Evolutionary conservation across 352 stramenopile species (phyloP).

Genomic region (Globisporangium parvum): DNA sequence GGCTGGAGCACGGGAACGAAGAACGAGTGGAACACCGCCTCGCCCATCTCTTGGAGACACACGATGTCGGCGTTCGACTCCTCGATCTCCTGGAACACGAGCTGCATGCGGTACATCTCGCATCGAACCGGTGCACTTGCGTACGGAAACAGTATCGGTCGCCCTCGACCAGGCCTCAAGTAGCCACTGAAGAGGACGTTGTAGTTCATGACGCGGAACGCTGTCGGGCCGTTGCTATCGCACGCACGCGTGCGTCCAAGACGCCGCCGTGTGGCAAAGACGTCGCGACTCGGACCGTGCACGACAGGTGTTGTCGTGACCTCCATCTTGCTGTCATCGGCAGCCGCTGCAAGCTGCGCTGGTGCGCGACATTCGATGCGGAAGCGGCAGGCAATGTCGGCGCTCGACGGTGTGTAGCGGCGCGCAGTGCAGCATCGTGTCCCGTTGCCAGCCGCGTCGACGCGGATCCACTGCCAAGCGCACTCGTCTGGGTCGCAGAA

Average conservation of each 20-base stretch:
- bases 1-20: no score
- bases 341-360: slow-evolving; percentile 11
- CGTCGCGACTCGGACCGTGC: slow-evolving; percentile 37
- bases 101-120: slow-evolving; percentile 67
- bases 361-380: slow-evolving; percentile 52
- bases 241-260: slow-evolving; percentile 13
- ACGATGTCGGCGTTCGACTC: slow-evolving; percentile 58
- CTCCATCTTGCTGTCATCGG: slow-evolving; percentile 26
- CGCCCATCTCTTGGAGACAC: slow-evolving; percentile 75
- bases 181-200: slow-evolving; percentile 78
- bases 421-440: slow-evolving; percentile 14
- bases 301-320: slow-evolving; percentile 32
- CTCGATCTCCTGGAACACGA: slow-evolving; percentile 68
- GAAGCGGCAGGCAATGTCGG: slow-evolving; percentile 42
- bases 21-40: no score
- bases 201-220: slow-evolving; percentile 77
- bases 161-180: slow-evolving; percentile 39
- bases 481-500: slow-evolving; percentile 64
- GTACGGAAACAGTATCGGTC: slow-evolving; percentile 61
- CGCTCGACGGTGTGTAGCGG: slow-evolving; percentile 32
- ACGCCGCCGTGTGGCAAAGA: slow-evolving; percentile 34
- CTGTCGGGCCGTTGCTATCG: slow-evolving; percentile 7
- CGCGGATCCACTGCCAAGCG: slow-evolving; percentile 51
- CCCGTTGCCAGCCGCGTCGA: slow-evolving; percentile 8
- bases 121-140: neutral